Evolutionary conservation across 331 rosid species (phyloP).

Genomic region (Malus hybrid): DNA sequence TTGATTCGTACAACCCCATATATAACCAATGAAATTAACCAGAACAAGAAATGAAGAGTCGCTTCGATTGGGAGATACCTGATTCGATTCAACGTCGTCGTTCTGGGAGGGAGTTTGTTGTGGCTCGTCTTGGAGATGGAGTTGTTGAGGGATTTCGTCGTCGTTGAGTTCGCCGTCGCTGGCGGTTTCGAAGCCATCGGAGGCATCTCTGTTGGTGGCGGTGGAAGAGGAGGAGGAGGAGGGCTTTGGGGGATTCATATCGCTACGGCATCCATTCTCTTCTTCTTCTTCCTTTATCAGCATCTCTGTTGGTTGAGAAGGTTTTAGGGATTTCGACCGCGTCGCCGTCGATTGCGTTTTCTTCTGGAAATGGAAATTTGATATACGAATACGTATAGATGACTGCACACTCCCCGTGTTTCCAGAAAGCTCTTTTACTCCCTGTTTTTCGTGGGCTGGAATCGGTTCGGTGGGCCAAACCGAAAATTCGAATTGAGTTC

Average conservation of each 20-base stretch:
- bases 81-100: not conserved
- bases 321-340: not conserved
- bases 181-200: slow-evolving; percentile 86
- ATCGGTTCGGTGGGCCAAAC: too few relatives aligned
- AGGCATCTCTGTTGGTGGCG: slow-evolving; percentile 22
- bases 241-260: slow-evolving; percentile 18
- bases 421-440: not conserved
- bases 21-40: not conserved
- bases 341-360: not conserved
- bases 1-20: not conserved
- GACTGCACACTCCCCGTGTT: not conserved
- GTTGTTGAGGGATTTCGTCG: slow-evolving; percentile 1
- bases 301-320: slow-evolving; percentile 4
- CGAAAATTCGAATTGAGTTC: too few relatives aligned
- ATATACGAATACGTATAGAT: not conserved
- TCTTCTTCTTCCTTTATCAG: slow-evolving; percentile 34
- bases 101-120: not conserved
- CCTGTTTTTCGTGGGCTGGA: too few relatives aligned
- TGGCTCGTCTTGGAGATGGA: not conserved
- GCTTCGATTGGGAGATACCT: not conserved
- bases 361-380: not conserved
- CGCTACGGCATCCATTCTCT: slow-evolving; percentile 1
- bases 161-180: slow-evolving; percentile 61
- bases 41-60: not conserved
- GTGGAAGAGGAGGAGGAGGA: not conserved